Conservation (phyloP, 345 rosid species). For the Salix exigua region DNA sequence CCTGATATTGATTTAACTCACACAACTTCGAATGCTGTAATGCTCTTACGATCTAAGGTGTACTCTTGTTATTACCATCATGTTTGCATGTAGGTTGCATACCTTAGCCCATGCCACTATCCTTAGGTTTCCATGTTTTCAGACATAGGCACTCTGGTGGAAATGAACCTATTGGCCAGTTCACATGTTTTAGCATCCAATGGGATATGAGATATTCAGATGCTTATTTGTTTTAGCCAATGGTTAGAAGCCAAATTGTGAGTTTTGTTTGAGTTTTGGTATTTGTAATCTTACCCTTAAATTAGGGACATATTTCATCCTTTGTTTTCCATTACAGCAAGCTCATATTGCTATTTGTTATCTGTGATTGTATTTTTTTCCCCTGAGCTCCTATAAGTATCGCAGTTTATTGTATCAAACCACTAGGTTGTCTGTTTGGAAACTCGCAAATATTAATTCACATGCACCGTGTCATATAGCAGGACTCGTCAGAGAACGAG, state of each 20-base stretch:
- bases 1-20: background rate
- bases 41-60: background rate
- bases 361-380: background rate
- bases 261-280: too few species aligned
- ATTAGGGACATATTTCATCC: background rate
- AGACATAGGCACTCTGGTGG: background rate
- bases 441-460: constrained; percentile 2
- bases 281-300: too few species aligned
- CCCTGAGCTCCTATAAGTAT: background rate
- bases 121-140: constrained; percentile 1
- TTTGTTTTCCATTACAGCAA: background rate
- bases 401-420: background rate
- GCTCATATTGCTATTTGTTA: background rate
- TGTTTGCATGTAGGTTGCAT: background rate
- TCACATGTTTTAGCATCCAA: background rate
- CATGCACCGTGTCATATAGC: constrained; percentile 14
- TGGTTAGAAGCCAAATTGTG: too few species aligned
- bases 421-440: background rate
- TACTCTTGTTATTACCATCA: background rate
- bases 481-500: constrained; percentile 44
- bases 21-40: background rate
- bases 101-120: background rate
- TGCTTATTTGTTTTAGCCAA: too few species aligned
- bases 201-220: background rate
- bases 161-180: background rate